Evolutionary conservation across 129 eudicot species (phyloP).

Genomic region (sunflower (Helianthus annuus)): DNA sequence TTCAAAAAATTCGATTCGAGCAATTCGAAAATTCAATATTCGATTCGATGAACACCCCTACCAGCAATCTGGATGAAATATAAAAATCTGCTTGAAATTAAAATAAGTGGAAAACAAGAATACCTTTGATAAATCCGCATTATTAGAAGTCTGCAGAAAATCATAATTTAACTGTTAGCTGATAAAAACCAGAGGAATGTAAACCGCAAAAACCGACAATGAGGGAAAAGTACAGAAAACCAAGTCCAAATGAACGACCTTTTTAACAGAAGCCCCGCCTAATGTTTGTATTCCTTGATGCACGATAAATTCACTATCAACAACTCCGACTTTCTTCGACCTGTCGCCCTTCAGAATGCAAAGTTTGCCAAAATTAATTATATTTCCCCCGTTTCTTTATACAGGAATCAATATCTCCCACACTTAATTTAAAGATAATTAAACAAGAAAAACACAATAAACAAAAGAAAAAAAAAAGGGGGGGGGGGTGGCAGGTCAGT

Average conservation of each 20-base stretch:
- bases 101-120: not conserved
- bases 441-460: not conserved
- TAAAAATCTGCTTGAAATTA: not conserved
- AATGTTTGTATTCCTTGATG: constrained; percentile 80
- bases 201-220: not conserved
- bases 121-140: constrained; percentile 51
- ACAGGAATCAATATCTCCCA: not conserved
- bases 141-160: constrained; percentile 45
- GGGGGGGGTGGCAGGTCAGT: not conserved
- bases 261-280: constrained; percentile 69
- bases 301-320: constrained; percentile 75
- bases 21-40: no score
- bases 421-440: not conserved
- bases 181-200: not conserved
- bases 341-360: constrained; percentile 63
- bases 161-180: not conserved
- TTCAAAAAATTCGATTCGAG: no score
- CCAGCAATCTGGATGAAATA: not conserved
- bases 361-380: not conserved
- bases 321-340: constrained; percentile 71
- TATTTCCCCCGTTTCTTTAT: not conserved
- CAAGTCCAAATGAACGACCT: constrained; percentile 34
- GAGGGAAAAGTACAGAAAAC: not conserved
- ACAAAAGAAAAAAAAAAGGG: not conserved
- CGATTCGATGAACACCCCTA: no score